These are phyloP conservation scores for Phaeomoniella chlamydospora DNA, from an alignment of 2,329 filamentous ascomycete species.

Conservation along the genomic window DNA sequence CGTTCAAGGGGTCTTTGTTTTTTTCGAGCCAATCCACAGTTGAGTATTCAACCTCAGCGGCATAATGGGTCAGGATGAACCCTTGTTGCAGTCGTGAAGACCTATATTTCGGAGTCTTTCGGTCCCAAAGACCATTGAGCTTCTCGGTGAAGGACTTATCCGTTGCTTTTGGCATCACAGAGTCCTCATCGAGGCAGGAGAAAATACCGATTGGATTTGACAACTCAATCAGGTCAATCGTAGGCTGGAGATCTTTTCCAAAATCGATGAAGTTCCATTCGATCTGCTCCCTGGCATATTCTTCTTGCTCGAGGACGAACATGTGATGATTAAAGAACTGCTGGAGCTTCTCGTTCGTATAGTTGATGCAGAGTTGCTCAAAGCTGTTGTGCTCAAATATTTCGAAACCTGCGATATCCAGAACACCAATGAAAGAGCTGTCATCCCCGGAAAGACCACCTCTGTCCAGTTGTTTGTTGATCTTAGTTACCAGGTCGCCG, in stretches of 20 bases:
- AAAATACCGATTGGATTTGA: slow-evolving; percentile 97
- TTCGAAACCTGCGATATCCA: slow-evolving; percentile 98
- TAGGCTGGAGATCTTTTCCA: slow-evolving; percentile 89
- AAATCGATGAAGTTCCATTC: slow-evolving; percentile 99
- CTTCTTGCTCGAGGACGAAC: slow-evolving; percentile 97
- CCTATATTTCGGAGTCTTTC: slow-evolving; percentile 87
- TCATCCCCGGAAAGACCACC: slow-evolving; percentile 71
- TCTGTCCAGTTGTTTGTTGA: slow-evolving; percentile 85
- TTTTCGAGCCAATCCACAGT: slow-evolving; percentile 95
- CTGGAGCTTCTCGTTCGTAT: slow-evolving; percentile 97
- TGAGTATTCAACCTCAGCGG: slow-evolving; percentile 92
- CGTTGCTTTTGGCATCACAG: slow-evolving; percentile 96
- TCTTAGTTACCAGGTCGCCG: slow-evolving; percentile 77
- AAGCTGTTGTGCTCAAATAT: slow-evolving; percentile 99
- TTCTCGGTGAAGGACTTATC: slow-evolving; percentile 97
- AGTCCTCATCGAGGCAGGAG: slow-evolving; percentile 93
- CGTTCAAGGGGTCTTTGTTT: slow-evolving; percentile 96
- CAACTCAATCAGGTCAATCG: slow-evolving; percentile 91
- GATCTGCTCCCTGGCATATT: slow-evolving; percentile 93
- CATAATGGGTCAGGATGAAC: slow-evolving; percentile 93
- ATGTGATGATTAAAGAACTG: slow-evolving; percentile 99
- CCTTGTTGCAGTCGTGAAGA: slow-evolving; percentile 77
- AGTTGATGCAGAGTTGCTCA: slow-evolving; percentile 98
- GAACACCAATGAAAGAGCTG: slow-evolving; percentile 88
- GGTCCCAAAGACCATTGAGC: slow-evolving; percentile 90